Evolutionary conservation across 768 basidiomycete species (phyloP).

Genomic region (Boletus bicolor): DNA sequence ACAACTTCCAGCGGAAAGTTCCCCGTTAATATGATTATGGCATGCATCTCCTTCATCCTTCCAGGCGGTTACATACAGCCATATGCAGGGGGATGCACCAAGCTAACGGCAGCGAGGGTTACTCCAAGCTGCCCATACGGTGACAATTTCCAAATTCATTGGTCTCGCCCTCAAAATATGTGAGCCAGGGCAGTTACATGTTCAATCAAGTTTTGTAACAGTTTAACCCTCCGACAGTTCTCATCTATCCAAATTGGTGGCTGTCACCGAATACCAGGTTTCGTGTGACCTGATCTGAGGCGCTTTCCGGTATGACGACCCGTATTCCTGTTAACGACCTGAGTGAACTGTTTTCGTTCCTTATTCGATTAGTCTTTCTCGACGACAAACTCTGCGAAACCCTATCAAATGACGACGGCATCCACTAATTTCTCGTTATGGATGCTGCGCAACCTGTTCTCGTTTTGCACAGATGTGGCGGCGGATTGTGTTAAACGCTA

Average conservation of each 20-base stretch:
- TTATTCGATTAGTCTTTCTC: constrained; percentile 36
- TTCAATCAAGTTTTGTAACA: constrained; percentile 29
- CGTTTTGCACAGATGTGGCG: constrained; percentile 24
- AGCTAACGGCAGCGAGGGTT: constrained; percentile 27
- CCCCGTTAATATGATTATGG: constrained; percentile 32
- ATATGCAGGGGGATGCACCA: constrained; percentile 29
- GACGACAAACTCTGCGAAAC: constrained; percentile 34
- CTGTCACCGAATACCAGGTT: constrained; percentile 17
- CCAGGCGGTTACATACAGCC: constrained; percentile 35
- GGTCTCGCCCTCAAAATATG: constrained; percentile 19
- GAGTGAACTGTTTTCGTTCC: constrained; percentile 21
- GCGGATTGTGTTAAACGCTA: constrained; percentile 23
- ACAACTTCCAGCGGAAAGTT: constrained; percentile 17
- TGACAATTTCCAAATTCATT: constrained; percentile 23
- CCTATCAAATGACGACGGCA: constrained; percentile 36
- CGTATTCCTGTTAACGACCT: constrained; percentile 13
- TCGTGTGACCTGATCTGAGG: constrained; percentile 22
- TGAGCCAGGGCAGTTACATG: constrained; percentile 26
- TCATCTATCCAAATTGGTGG: constrained; percentile 32
- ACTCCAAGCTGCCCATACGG: constrained; percentile 12
- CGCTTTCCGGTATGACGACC: constrained; percentile 18
- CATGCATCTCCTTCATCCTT: constrained; percentile 17
- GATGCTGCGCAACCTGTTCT: constrained; percentile 29
- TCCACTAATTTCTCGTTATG: constrained; percentile 22
- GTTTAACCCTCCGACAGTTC: constrained; percentile 23